Conservation (phyloP, 495 filamentous ascomycete species). For the Daldinia bambusicola region DNA sequence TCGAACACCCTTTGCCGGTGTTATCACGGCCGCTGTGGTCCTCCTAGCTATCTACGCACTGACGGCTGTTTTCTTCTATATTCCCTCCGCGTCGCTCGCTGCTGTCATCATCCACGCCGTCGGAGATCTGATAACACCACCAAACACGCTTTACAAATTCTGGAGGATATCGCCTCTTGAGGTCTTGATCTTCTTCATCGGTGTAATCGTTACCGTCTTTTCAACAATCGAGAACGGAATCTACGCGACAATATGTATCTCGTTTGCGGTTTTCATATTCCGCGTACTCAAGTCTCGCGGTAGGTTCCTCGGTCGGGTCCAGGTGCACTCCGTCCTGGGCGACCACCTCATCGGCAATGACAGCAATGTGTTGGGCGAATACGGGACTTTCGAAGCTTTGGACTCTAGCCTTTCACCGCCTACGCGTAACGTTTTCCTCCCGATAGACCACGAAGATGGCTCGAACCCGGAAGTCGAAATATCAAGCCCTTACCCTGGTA, state of each 20-base stretch:
- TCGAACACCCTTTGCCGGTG: slow-evolving; percentile 88
- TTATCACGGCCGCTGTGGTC: slow-evolving; percentile 89
- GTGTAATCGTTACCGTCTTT: slow-evolving; percentile 92
- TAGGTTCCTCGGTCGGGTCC: slow-evolving; percentile 87
- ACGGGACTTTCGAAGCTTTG: slow-evolving; percentile 61
- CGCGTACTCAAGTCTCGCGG: slow-evolving; percentile 86
- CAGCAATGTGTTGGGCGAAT: slow-evolving; percentile 49
- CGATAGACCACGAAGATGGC: slow-evolving; percentile 85
- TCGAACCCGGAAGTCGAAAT: slow-evolving; percentile 88
- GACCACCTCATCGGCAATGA: slow-evolving; percentile 77
- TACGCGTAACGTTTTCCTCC: slow-evolving; percentile 85
- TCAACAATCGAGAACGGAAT: slow-evolving; percentile 90
- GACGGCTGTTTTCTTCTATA: slow-evolving; percentile 93
- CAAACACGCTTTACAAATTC: slow-evolving; percentile 94
- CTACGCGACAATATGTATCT: slow-evolving; percentile 82
- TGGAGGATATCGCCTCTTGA: slow-evolving; percentile 93
- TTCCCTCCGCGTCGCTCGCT: slow-evolving; percentile 84
- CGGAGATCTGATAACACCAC: slow-evolving; percentile 91
- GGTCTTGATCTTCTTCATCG: slow-evolving; percentile 91
- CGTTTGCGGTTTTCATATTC: slow-evolving; percentile 83
- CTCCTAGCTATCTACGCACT: slow-evolving; percentile 95
- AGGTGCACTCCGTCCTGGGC: slow-evolving; percentile 88
- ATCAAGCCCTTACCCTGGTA: slow-evolving; percentile 84
- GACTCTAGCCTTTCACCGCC: slow-evolving; percentile 48
- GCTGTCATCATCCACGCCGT: slow-evolving; percentile 98